Conservation (phyloP, 805 yeast species). For the Candida sithepensis region DNA sequence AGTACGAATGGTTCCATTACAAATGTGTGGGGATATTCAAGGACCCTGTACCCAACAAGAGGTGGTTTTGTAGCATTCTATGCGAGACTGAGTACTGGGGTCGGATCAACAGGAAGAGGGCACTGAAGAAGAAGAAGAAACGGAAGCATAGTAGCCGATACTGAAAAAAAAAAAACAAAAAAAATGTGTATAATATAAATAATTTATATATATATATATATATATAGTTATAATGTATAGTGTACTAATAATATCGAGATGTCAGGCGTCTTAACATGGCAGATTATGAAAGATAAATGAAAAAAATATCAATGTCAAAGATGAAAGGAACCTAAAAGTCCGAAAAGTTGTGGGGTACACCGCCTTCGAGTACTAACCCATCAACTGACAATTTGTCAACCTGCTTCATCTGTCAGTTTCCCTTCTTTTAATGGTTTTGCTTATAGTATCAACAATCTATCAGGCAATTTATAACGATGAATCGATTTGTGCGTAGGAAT, state of each 20-base stretch:
- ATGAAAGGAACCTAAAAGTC: not conserved
- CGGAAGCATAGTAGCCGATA: conserved; percentile 4
- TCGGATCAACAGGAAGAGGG: conserved; percentile 12
- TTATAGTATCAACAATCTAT: too few species aligned
- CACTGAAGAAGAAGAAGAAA: conserved; percentile 13
- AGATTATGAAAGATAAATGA: not conserved
- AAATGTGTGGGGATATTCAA: conserved; percentile 85
- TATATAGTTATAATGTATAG: not conserved
- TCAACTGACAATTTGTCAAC: not conserved
- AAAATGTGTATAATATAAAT: not conserved
- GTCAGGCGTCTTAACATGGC: not conserved
- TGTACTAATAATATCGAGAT: not conserved
- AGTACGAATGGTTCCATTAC: conserved; percentile 94
- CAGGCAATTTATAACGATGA: too few species aligned
- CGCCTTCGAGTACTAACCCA: not conserved
- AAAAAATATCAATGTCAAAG: not conserved
- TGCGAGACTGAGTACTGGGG: conserved; percentile 39
- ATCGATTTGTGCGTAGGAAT: too few species aligned
- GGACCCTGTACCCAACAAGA: conserved; percentile 73
- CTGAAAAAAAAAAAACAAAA: too few species aligned
- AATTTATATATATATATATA: not conserved
- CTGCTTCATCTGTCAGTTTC: too few species aligned
- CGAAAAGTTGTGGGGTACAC: not conserved
- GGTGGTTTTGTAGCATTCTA: conserved; percentile 82
- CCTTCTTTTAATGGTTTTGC: not conserved